phyloP scores from a whole-genome alignment of 192 early-diverging fungal genomes.

The Backusella tarrabulga region DNA sequence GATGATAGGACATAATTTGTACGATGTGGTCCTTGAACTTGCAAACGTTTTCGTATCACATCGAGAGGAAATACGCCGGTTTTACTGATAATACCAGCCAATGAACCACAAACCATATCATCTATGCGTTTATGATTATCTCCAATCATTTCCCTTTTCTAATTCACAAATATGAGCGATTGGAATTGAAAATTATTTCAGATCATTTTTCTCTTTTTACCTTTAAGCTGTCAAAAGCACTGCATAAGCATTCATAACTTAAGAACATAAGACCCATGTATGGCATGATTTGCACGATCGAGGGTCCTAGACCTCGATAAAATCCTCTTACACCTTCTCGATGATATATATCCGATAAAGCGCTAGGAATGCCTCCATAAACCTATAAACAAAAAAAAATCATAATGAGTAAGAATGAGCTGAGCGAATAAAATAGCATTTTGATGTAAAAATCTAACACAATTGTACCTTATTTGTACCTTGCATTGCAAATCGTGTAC shows the following conservation, averaged over 20 bases:
- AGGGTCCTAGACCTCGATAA: slow-evolving; percentile 82
- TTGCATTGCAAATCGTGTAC: slow-evolving; percentile 92
- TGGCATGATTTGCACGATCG: slow-evolving; percentile 87
- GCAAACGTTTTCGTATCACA: slow-evolving; percentile 75
- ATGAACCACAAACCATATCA: slow-evolving; percentile 78
- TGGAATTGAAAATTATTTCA: background rate
- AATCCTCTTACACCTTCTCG: slow-evolving; percentile 83
- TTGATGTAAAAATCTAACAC: background rate
- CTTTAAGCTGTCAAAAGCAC: slow-evolving; percentile 38
- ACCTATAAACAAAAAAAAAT: slow-evolving; percentile 32
- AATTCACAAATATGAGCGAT: background rate
- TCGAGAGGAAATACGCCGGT: slow-evolving; percentile 90
- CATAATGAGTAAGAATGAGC: background rate
- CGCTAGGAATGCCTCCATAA: slow-evolving; percentile 64
- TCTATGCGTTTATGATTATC: slow-evolving; percentile 35
- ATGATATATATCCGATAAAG: slow-evolving; percentile 62
- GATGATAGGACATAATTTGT: background rate
- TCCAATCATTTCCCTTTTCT: slow-evolving; percentile 27
- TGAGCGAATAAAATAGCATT: background rate
- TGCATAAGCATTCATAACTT: slow-evolving; percentile 64
- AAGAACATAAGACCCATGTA: slow-evolving; percentile 95
- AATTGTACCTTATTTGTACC: slow-evolving; percentile 49
- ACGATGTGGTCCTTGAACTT: slow-evolving; percentile 61
- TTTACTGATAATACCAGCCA: slow-evolving; percentile 82
- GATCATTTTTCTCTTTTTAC: slow-evolving; percentile 14